Evolutionary conservation across 2,329 filamentous ascomycete genomes (phyloP).

Genomic region (Plenodomus lindquistii): DNA sequence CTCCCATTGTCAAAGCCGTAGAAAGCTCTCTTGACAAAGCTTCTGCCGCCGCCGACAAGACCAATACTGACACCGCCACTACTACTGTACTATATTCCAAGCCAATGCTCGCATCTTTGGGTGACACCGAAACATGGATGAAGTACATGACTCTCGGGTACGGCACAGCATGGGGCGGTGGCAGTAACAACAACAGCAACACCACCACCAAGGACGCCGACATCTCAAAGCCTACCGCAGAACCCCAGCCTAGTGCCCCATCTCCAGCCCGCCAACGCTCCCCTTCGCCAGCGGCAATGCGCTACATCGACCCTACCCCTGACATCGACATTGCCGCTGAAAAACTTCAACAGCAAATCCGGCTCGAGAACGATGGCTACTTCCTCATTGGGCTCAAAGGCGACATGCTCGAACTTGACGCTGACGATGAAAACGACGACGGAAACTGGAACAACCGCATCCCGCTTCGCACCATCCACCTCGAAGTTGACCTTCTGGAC

Average conservation of each 20-base stretch:
- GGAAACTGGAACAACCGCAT: conserved; percentile 54
- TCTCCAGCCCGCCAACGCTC: conserved; percentile 7
- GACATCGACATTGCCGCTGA: conserved; percentile 57
- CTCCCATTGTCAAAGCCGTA: conserved; percentile 51
- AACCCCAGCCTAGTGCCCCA: conserved; percentile 1
- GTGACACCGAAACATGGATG: conserved; percentile 54
- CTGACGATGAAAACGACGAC: conserved; percentile 48
- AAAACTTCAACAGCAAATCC: conserved; percentile 61
- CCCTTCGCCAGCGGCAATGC: conserved; percentile 35
- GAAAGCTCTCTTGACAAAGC: conserved; percentile 51
- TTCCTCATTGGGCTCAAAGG: conserved; percentile 73
- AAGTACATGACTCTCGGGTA: conserved; percentile 57
- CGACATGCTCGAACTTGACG: conserved; percentile 59
- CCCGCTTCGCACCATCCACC: conserved; percentile 66
- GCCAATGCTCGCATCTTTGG: conserved; percentile 43
- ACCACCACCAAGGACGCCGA: not conserved
- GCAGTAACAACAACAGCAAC: not conserved
- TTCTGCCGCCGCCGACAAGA: conserved; percentile 41
- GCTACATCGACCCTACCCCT: conserved; percentile 41
- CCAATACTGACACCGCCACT: conserved; percentile 14
- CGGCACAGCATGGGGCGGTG: conserved; percentile 43
- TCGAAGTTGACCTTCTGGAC: conserved; percentile 61
- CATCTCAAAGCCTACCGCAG: conserved; percentile 16
- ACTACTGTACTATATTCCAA: conserved; percentile 18
- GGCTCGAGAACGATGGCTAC: conserved; percentile 53